phyloP scores from a whole-genome alignment of 106 monocot species.

The Triglochin maritima region DNA sequence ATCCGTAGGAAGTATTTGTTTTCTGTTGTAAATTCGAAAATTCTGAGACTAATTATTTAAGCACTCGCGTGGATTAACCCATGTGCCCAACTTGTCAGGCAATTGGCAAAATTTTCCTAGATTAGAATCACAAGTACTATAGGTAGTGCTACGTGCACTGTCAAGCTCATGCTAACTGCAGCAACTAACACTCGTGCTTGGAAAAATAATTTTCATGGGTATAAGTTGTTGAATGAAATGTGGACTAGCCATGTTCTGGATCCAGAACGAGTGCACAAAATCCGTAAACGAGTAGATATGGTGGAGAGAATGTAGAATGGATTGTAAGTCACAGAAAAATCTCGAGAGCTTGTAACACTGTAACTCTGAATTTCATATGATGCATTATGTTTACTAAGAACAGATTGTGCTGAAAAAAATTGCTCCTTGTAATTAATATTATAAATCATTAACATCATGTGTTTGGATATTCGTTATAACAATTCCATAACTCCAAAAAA shows the following conservation, averaged over 20 bases:
- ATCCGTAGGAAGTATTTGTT: neutral
- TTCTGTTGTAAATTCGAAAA: neutral
- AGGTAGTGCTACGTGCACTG: neutral
- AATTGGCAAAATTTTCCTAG: neutral
- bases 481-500: too few relatives aligned
- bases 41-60: neutral
- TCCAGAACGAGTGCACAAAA: too few relatives aligned
- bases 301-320: too few relatives aligned
- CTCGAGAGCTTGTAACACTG: too few relatives aligned
- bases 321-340: too few relatives aligned
- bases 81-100: neutral
- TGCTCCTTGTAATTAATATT: neutral
- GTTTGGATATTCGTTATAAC: too few relatives aligned
- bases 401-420: too few relatives aligned
- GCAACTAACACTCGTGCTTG: neutral
- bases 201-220: neutral
- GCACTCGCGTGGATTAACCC: neutral
- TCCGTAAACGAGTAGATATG: too few relatives aligned
- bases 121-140: neutral
- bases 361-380: too few relatives aligned
- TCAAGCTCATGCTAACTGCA: neutral
- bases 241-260: neutral
- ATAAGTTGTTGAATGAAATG: neutral
- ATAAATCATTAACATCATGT: neutral
- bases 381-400: too few relatives aligned